Base-by-base conservation (phyloP, 768 basidiomycete genomes). In the Myochromella boudieri region DNA sequence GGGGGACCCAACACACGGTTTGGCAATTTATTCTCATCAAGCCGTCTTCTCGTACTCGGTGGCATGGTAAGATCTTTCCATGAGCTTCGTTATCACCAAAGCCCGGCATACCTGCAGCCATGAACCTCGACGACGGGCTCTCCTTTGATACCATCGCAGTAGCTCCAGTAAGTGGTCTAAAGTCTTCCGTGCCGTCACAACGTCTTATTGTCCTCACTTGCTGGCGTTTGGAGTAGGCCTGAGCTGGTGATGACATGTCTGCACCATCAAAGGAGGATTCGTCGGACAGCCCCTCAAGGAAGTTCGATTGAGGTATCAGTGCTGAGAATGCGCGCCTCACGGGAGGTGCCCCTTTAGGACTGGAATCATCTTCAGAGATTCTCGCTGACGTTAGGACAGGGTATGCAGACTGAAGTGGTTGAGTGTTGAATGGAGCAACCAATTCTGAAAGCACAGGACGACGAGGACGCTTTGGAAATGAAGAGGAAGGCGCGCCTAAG, bases 51-150 rank as follows among this genome's bases (percentile, higher is more conserved):
- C 85, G 84, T 38, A 97, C 95, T 41, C 87, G 82, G 62, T 92
- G 87, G 67, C 97, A 99, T 25, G 95, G 95, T 50, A 99, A 65
- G 55, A 95, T 81, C 69, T 98, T 99, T 29, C 95, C 95, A 49
- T 84, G 75, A 29, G 88, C 82, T 64, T 99, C 97, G 58, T 93
- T 93, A 56, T 93, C 92, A 12, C 95, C 89, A 66, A 95, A 97
- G 0, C 93, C 87, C 41, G 88, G 85, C 42, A 92, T 65, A 34
- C 85, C 90, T 20, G 76, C 75, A 20, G 74, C 69, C 65, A 78
- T 67, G 42, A 75, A 78, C 49, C 78, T 80, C 6, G 75, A 68
- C 4, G 77, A 77, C 9, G 83, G 84, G 55, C 81, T 81, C 49
- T 84, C 80, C 31, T 74, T 74, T 54, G 68, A 67, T 31, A 70